Percentiles rank a stretch among this genome's conserved stretches.
These are phyloP conservation scores for Trypanosoma avium DNA, from an alignment of 208 protist genomes.

Conservation along the genomic window DNA sequence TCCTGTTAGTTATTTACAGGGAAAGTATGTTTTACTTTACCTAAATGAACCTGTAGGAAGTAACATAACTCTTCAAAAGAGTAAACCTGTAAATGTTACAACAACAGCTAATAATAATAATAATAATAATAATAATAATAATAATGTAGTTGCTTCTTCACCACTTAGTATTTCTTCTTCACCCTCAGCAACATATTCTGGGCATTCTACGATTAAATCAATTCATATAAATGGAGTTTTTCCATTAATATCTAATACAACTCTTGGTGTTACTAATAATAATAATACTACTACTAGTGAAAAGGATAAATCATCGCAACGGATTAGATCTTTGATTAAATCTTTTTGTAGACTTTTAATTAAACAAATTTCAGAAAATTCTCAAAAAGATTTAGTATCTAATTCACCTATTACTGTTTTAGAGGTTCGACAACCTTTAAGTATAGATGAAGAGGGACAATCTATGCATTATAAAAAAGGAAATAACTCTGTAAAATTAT, in stretches of 20 bases:
- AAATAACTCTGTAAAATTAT: no score
- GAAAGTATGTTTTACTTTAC: conserved; percentile 75
- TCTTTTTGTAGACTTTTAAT: conserved; percentile 11
- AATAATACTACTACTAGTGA: no score
- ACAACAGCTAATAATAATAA: background rate
- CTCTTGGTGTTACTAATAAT: no score
- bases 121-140: no score
- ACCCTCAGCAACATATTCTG: background rate
- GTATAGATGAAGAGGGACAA: background rate
- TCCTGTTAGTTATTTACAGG: conserved; percentile 41
- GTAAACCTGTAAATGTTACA: background rate
- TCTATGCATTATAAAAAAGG: background rate
- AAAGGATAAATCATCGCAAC: background rate
- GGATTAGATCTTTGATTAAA: background rate
- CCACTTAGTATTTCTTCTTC: conserved; percentile 1
- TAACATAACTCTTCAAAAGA: background rate
- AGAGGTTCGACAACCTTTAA: conserved; percentile 13
- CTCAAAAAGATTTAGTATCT: background rate
- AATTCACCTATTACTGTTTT: conserved; percentile 5
- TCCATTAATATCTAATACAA: background rate
- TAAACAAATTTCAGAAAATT: background rate
- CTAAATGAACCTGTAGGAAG: conserved; percentile 23
- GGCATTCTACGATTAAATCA: background rate
- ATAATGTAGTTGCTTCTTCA: no score
- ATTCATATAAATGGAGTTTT: background rate